Evolutionary conservation across 2,329 filamentous ascomycete genomes (phyloP).

Genomic region (Aspergillus texensis): DNA sequence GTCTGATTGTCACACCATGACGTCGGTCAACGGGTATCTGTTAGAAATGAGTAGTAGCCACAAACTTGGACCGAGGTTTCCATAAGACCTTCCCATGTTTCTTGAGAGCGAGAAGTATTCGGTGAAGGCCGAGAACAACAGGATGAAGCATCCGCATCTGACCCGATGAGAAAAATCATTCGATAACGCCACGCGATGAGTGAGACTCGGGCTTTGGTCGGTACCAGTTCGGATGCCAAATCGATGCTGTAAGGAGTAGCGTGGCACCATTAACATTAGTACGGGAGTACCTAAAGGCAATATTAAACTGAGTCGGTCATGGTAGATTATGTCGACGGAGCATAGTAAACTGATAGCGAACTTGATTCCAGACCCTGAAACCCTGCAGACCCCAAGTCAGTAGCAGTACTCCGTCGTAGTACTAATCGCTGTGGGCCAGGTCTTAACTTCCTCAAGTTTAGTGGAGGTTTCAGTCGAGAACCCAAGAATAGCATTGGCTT

Average conservation of each 20-base stretch:
- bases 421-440: slow-evolving; percentile 1
- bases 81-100: not conserved
- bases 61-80: not conserved
- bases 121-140: not conserved
- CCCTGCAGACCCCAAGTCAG: not conserved
- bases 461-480: slow-evolving; percentile 14
- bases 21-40: not conserved
- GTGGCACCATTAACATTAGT: not conserved
- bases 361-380: not conserved
- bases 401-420: not conserved
- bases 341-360: not conserved
- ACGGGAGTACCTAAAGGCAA: not conserved
- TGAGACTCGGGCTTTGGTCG: not conserved
- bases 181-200: not conserved
- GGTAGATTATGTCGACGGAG: not conserved
- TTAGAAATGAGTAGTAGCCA: not conserved
- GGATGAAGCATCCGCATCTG: not conserved
- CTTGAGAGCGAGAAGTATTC: not conserved
- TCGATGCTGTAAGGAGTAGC: not conserved
- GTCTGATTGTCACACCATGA: slow-evolving; percentile 16
- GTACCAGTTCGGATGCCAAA: not conserved
- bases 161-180: not conserved
- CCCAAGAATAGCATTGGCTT: slow-evolving; percentile 16
- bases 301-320: not conserved
- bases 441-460: not conserved